Evolutionary conservation across 768 basidiomycete species (phyloP), one percentile per base, ranked within the genome.

Genomic region (Amanita phalloides): DNA sequence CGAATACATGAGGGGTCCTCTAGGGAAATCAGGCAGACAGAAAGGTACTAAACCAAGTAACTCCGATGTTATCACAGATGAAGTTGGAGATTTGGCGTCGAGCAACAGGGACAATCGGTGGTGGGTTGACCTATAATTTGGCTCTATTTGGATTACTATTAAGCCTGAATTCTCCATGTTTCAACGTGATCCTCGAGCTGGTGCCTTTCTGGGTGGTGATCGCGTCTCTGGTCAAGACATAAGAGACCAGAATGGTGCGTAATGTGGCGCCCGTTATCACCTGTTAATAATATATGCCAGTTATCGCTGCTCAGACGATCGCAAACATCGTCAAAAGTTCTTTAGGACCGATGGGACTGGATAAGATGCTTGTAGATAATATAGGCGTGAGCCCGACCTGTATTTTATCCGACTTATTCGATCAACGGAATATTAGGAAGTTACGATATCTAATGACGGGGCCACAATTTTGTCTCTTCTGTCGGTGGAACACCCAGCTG

Each of bases 381-480:
- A 93, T 97, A 58, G 94, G 93, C 58, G 92, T 94, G 63, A 61
- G 86, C 70, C 32, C 49, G 17, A 53, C 48, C 32, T 37, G 10
- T 33, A 33, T 33, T 32, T 13, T 33, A 33, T 33, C 11, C 4
- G 11, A 41, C 13, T n/a, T 49, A 36, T 51, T 8, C 42, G 21
- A 26, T 6, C 8, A 36, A 35, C 35, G 38, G 56, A 49, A 53
- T 58, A 53, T 4, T 67, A 95, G 92, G 96, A 99, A 77, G 94
- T 98, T 26, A 98, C 96, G 28, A 98, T 99, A 65, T 97, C 96
- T 44, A 99, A 99, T 69, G 96, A 98, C 71, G 96, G 96, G 45
- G 96, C 96, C 13, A 98, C 96, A n/a, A 99, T 99, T 60, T 81
- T 99, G 36, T 85, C 90, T 21, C 76, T 98, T 17, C 75, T 98